A percentile compares a stretch with the other conserved stretches of the same genome.
Evolutionary conservation across 331 rosid genomes (phyloP).

Genomic region (Spiraea crenata): DNA sequence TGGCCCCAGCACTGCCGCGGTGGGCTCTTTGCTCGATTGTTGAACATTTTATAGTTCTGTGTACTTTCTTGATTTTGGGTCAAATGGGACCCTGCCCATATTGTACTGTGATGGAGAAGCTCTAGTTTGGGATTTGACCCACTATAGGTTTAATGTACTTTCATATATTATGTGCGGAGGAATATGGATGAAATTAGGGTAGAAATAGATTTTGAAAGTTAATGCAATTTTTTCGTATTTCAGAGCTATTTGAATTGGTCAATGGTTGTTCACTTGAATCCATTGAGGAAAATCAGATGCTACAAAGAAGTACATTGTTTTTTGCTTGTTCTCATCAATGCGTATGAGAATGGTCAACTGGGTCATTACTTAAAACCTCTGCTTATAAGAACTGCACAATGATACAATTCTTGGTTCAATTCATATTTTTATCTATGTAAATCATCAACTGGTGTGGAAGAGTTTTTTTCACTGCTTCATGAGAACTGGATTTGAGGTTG

Average conservation of each 20-base stretch:
- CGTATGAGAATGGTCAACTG: background rate
- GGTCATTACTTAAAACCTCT: background rate
- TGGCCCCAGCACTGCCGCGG: slow-evolving; percentile 24
- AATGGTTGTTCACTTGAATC: background rate
- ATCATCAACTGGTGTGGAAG: background rate
- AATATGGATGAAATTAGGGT: background rate
- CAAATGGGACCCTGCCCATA: background rate
- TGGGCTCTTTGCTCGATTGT: slow-evolving; percentile 9
- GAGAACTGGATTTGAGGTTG: no score
- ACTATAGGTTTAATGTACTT: background rate
- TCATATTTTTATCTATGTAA: background rate
- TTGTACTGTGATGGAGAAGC: background rate
- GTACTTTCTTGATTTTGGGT: background rate
- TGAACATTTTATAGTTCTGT: background rate
- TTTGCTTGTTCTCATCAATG: background rate
- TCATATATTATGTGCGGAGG: background rate
- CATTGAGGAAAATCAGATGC: background rate
- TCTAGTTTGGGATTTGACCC: background rate
- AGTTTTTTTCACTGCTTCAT: no score
- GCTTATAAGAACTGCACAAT: background rate
- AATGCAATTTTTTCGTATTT: no score
- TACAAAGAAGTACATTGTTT: background rate
- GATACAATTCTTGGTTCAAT: background rate
- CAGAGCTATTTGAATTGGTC: background rate
- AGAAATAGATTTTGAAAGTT: background rate